These are phyloP conservation scores for Sporothrix mexicana DNA, from an alignment of 2,329 filamentous ascomycete species.

Conservation along the genomic window DNA sequence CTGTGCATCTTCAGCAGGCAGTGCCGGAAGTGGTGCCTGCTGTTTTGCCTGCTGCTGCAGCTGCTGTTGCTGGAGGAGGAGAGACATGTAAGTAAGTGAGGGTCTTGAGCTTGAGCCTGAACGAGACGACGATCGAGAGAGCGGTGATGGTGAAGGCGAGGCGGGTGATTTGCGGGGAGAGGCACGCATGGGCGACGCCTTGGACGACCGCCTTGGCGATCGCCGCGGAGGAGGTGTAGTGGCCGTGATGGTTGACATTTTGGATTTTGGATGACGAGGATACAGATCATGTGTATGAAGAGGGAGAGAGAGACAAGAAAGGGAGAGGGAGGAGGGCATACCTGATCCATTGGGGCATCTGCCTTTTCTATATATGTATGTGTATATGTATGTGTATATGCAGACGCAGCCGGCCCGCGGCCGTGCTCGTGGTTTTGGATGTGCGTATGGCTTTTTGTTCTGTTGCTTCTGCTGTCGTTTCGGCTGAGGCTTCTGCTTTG, in stretches of 20 bases:
- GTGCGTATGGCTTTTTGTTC: background rate
- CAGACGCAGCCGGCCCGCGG: background rate
- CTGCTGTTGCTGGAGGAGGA: conserved; percentile 36
- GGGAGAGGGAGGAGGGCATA: conserved; percentile 28
- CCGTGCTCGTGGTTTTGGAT: background rate
- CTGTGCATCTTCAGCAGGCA: conserved; percentile 24
- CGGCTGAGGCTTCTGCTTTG: background rate
- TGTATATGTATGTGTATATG: too few relatives aligned
- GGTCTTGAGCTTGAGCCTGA: background rate
- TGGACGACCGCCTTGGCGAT: conserved; percentile 12
- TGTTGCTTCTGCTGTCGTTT: background rate
- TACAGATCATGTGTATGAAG: background rate
- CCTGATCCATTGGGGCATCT: conserved; percentile 21
- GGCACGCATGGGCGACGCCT: background rate
- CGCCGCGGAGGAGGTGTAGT: conserved; percentile 36
- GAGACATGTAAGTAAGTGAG: conserved; percentile 35
- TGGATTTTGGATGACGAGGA: too few relatives aligned
- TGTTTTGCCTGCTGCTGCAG: conserved; percentile 25
- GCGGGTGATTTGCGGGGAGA: conserved; percentile 4
- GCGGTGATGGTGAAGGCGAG: background rate
- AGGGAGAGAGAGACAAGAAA: background rate
- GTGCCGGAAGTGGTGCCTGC: conserved; percentile 10
- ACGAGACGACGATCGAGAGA: background rate
- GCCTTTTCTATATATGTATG: conserved; percentile 20
- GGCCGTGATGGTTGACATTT: background rate